Base-by-base conservation (phyloP, 306 rosid genomes). In the Bauhinia variegata region DNA sequence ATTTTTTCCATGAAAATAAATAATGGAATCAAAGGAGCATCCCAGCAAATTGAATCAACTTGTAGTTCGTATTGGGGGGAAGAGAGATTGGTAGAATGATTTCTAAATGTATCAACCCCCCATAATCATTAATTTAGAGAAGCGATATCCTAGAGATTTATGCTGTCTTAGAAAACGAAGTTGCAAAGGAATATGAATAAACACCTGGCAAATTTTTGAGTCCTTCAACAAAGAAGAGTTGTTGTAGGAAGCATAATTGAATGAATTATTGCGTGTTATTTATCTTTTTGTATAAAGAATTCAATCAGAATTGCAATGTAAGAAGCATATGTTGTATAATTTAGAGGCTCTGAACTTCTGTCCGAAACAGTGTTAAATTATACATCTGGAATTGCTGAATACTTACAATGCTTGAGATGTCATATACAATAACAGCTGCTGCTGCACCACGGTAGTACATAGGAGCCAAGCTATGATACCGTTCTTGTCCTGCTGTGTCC, bases 401-500 rank as follows among this genome's bases (percentile, higher is more conserved):
- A 38, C 81, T 60, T 73, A 87, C 93, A 79, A 60, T 62, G 75
- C 74, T 89, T 47, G 96, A 80, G 31, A 89, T 81, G 75, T 89
- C 97, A 67, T 84, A 91, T 4, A 88, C 93, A 39, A 91, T 88
- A 13, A 91, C 73, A 54, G 96, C 97, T 3, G 96, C 93, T 4
- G 96, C 97, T 43, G 97, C 97, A 36, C 97, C 97, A 1, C 96
- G 89, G 75, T 91, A 91, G 59, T 91, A 91, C 97, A 91, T 91
- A 7, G 97, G 97, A 71, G 97, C 96, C 75, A 88, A 78, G 80
- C 96, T 88, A 62, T 88, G 96, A 74, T 88, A 91, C 46, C 97
- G 66, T 73, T 91, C 97, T 73, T 91, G 97, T 62, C 97, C 97
- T 42, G 97, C 96, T 63, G 97, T 91, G 76, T 91, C 97, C 97